Evolutionary conservation across 306 rosid species (phyloP).

Genomic region (Heteromeles arbutifolia): DNA sequence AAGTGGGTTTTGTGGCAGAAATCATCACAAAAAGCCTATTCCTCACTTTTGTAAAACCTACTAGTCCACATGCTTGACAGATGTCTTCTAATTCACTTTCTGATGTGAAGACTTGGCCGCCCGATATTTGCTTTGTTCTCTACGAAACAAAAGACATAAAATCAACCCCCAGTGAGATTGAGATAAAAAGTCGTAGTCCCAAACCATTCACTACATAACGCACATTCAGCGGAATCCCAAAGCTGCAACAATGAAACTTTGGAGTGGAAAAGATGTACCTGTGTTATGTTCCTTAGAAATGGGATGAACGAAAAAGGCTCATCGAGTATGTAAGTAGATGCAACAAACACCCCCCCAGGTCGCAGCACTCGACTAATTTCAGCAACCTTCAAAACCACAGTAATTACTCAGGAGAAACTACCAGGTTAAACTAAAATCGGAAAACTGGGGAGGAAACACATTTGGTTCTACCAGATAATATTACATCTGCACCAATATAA

Average conservation of each 20-base stretch:
- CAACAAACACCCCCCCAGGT: slow-evolving; percentile 92
- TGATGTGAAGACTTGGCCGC: slow-evolving; percentile 44
- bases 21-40: slow-evolving; percentile 72
- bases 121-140: slow-evolving; percentile 43
- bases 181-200: background rate
- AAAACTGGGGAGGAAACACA: background rate
- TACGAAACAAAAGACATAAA: slow-evolving; percentile 2
- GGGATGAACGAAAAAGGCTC: slow-evolving; percentile 59
- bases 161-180: background rate
- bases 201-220: background rate
- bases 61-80: slow-evolving; percentile 64
- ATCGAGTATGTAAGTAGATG: slow-evolving; percentile 66
- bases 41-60: slow-evolving; percentile 30
- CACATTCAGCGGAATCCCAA: background rate
- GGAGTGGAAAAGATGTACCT: slow-evolving; percentile 39
- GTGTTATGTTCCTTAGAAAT: slow-evolving; percentile 37
- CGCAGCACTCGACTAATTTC: slow-evolving; percentile 79
- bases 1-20: slow-evolving; percentile 65
- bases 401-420: background rate
- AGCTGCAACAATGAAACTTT: background rate
- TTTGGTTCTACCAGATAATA: background rate
- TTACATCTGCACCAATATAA: no score
- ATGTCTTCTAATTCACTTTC: slow-evolving; percentile 78
- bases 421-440: background rate
- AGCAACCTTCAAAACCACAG: slow-evolving; percentile 55